A percentile compares a stretch with the other conserved stretches of the same genome.
phyloP scores from a whole-genome alignment of 306 rosid species.

The Parietaria judaica region DNA sequence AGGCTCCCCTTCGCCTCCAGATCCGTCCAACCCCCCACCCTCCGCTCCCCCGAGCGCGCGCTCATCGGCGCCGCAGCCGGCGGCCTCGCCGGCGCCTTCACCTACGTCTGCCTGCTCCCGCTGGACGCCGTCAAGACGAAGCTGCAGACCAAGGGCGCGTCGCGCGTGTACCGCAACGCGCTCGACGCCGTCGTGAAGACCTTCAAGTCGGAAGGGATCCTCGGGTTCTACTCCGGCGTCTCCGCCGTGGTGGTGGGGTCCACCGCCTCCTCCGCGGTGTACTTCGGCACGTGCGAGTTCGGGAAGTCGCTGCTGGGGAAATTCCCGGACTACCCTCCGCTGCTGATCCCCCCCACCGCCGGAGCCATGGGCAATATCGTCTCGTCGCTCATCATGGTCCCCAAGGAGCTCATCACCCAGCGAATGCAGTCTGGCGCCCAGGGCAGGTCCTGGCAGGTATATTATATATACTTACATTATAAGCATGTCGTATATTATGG shows the following conservation, averaged over 20 bases:
- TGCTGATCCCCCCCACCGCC: conserved; percentile 69
- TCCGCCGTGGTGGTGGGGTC: conserved; percentile 88
- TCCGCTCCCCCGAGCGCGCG: conserved; percentile 47
- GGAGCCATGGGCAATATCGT: conserved; percentile 84
- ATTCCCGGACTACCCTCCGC: conserved; percentile 36
- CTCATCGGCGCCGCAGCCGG: conserved; percentile 83
- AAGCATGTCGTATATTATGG: too few species aligned
- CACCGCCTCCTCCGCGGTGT: conserved; percentile 75
- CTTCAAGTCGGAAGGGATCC: conserved; percentile 51
- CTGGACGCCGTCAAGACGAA: conserved; percentile 84
- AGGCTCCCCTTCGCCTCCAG: conserved; percentile 21
- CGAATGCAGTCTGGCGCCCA: conserved; percentile 79
- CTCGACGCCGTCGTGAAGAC: conserved; percentile 62
- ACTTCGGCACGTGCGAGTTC: conserved; percentile 83
- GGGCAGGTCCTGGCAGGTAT: conserved; percentile 54
- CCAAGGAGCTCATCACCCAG: conserved; percentile 85
- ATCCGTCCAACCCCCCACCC: neutral
- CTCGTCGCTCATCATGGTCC: conserved; percentile 86
- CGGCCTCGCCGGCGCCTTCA: conserved; percentile 92
- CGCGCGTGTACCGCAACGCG: conserved; percentile 52
- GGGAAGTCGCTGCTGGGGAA: conserved; percentile 61
- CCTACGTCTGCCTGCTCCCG: conserved; percentile 80
- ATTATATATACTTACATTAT: too few species aligned
- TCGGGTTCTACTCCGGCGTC: conserved; percentile 75
- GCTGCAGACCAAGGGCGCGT: conserved; percentile 82